These are phyloP conservation scores for Pleurotus pulmonarius DNA, from an alignment of 768 basidiomycete species.

Conservation along the genomic window DNA sequence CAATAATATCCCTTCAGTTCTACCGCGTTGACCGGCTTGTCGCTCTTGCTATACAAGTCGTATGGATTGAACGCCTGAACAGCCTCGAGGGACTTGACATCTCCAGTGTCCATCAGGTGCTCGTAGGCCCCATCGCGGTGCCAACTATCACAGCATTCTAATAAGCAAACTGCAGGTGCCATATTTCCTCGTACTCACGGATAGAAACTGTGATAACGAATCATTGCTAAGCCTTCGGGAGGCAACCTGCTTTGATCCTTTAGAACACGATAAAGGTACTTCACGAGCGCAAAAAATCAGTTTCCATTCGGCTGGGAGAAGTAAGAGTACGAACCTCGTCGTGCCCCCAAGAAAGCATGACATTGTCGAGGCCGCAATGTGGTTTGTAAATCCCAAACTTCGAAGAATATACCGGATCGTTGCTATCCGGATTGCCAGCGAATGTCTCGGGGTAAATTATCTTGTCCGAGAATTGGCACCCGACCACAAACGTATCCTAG, in stretches of 20 bases:
- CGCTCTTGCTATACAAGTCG: constrained; percentile 73
- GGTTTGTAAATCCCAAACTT: constrained; percentile 73
- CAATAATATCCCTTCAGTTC: constrained; percentile 66
- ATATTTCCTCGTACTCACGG: constrained; percentile 38
- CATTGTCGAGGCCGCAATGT: constrained; percentile 78
- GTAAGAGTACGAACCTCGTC: constrained; percentile 38
- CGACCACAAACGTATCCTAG: constrained; percentile 57
- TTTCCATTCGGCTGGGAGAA: not conserved
- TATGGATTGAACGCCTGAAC: constrained; percentile 78
- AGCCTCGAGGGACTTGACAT: constrained; percentile 48
- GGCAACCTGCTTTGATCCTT: constrained; percentile 66
- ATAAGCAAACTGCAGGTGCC: not conserved
- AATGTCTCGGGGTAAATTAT: constrained; percentile 80
- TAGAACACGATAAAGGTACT: constrained; percentile 65
- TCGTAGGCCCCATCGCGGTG: constrained; percentile 70
- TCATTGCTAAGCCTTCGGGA: constrained; percentile 66
- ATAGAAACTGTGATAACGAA: constrained; percentile 79
- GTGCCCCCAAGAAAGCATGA: constrained; percentile 89
- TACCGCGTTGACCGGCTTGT: constrained; percentile 45
- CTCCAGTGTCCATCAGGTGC: constrained; percentile 59
- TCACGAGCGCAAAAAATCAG: not conserved
- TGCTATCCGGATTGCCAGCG: constrained; percentile 59
- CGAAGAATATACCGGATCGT: constrained; percentile 65
- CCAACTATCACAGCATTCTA: constrained; percentile 38
- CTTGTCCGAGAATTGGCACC: constrained; percentile 81